Evolutionary conservation across 2,329 filamentous ascomycete species (phyloP).

Genomic region (Phyllosticta ampelicida): DNA sequence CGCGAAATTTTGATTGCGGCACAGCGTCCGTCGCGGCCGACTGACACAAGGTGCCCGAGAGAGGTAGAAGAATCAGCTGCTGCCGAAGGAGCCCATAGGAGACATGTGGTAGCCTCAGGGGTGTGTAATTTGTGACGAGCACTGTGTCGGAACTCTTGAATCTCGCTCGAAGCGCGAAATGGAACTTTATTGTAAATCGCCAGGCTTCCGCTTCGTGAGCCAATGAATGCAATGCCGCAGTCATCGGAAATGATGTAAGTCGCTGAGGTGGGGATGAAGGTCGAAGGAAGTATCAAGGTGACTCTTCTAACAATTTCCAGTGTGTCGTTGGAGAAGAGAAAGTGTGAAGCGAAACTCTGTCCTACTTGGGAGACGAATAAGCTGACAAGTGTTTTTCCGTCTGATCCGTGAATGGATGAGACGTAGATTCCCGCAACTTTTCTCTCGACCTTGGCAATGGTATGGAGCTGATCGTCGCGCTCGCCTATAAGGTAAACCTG

Average conservation of each 20-base stretch:
- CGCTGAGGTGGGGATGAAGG: slow-evolving; percentile 41
- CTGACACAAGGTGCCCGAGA: slow-evolving; percentile 50
- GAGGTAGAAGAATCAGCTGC: slow-evolving; percentile 3
- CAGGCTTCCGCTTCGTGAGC: slow-evolving; percentile 2
- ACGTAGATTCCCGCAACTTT: slow-evolving; percentile 35
- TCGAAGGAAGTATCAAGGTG: slow-evolving; percentile 23
- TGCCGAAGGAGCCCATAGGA: slow-evolving; percentile 30
- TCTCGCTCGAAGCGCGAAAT: neutral
- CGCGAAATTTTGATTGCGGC: slow-evolving; percentile 46
- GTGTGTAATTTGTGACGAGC: slow-evolving; percentile 31
- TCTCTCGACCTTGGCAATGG: slow-evolving; percentile 20
- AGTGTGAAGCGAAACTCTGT: slow-evolving; percentile 21
- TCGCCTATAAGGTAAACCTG: slow-evolving; percentile 29
- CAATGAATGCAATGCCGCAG: slow-evolving; percentile 1
- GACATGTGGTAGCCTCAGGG: slow-evolving; percentile 57
- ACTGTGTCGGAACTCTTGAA: neutral
- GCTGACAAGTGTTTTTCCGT: slow-evolving; percentile 11
- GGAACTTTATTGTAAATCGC: neutral
- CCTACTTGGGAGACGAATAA: slow-evolving; percentile 32
- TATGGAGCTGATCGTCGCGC: slow-evolving; percentile 11
- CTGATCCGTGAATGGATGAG: neutral
- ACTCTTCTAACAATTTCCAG: neutral
- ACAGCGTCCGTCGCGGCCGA: slow-evolving; percentile 66
- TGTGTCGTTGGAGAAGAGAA: neutral
- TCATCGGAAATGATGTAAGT: neutral